Base-by-base conservation (phyloP, 1,139 yeast genomes). In the Hansenula sp. region DNA sequence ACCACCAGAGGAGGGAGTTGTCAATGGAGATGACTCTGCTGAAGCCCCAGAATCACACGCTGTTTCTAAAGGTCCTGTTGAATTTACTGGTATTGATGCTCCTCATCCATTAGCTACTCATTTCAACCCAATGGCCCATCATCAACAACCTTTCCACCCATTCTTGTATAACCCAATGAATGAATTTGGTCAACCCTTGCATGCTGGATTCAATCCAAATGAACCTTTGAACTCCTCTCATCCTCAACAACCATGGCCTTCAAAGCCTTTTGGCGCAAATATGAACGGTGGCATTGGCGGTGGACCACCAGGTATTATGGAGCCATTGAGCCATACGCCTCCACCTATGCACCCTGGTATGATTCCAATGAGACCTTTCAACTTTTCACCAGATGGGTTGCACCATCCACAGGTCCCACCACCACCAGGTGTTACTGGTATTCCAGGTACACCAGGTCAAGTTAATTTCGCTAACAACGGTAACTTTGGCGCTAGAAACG, bases 141-240 rank as follows among this genome's bases (percentile, higher is more conserved):
- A 52, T 38, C 60, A 49, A 25, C 59, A 51, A 39, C 53, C 52
- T 17, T 49, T 54, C 44, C 55, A 50, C 13, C 59, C 58, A 30
- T 55, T 56, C 38, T 51, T 55, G 29, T 41, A 36, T 21, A 41
- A 41, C 45, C 56, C 59, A 35, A 38, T 55, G 33, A 54, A 56
- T 41, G 57, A 54, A 34, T 56, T 55, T 42, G 60, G 59, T 12
- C 59, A 56, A 37, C 59, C 59, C 8, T 30, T 55, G n/a, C 58
- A 51, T 27, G 52, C 45, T 16, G 44, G 45, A 5, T 52, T 54
- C 44, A 27, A 43, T 15, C 54, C 53, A 17, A 49, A 45, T 37
- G 53, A 54, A 12, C 47, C 36, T 10, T 43, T 50, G 34, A 48
- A 40, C 27, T 46, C 46, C 16, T 27, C 44, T 17, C 52, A 45